Base-by-base conservation (phyloP, 257 asterid species). In the Solanum clarkiae region DNA sequence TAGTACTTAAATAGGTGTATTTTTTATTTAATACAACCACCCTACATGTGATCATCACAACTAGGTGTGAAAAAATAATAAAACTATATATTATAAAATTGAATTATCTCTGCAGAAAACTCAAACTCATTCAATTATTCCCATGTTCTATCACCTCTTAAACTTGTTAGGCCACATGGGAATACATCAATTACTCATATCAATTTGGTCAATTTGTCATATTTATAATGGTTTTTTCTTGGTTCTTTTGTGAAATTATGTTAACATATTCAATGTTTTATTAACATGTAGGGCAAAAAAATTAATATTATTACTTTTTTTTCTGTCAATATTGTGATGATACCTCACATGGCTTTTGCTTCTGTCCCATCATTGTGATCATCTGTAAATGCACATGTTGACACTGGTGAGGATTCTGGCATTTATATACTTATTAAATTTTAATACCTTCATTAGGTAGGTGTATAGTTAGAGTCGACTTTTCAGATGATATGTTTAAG, bases 61-160 rank as follows among this genome's bases (percentile, higher is more conserved):
- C 77, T 60, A 14, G 24, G 44, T 26, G 45, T 15, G 60, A 2
- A 44, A 14, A 1, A 82, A 42, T 20, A 81, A 2, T 1, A 62
- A 40, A 13, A 26, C 29, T 5, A 22, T 62, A 40, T 59, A 22
- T 36, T 81, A 81, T 59, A 60, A 22, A 82, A 57, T 57, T 81
- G 3, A 82, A 24, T 82, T 82, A 82, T 82, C 45, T 12, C 75
- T 59, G 44, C 26, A 57, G 75, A 60, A 81, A 57, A 51, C 57
- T 26, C 49, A 15, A 44, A 29, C 70, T 81, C 74, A 81, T 60
- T 81, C 84, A 82, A 82, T 82, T 82, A 82, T 82, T 60, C 85
- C 74, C 85, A 82, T 26, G 85, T 82, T 82, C 42, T 80, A 32
- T 80, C 68, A 17, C 53, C 65, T 53, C 49, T 42, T 40, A 69